Evolutionary conservation across 768 basidiomycete species (phyloP).

Genomic region (Leccinellum rugosiceps): DNA sequence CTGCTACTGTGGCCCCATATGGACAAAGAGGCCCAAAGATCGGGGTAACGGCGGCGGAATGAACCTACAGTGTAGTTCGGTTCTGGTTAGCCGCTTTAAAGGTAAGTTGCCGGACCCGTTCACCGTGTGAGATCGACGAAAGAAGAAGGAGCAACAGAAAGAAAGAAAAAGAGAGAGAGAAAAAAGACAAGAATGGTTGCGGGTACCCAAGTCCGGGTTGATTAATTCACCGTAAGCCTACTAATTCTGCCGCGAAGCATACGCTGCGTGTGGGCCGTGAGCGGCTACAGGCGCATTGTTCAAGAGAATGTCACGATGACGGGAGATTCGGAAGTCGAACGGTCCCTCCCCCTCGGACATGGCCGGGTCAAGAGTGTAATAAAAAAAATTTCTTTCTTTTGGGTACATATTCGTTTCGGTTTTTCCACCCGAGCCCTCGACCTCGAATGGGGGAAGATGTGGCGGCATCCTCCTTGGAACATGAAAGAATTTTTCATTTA

Average conservation of each 20-base stretch:
- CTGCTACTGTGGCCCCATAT: background rate
- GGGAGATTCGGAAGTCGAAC: background rate
- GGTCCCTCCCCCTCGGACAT: background rate
- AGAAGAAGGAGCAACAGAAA: background rate
- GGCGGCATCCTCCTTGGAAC: background rate
- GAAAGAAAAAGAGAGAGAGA: background rate
- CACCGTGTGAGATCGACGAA: background rate
- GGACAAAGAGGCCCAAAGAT: background rate
- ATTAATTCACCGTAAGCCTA: background rate
- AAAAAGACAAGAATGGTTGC: background rate
- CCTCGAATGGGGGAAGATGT: background rate
- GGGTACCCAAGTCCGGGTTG: constrained; percentile 6
- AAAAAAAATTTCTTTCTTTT: background rate
- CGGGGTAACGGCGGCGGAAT: background rate
- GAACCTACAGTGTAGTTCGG: background rate
- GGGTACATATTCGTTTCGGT: background rate
- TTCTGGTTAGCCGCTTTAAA: background rate
- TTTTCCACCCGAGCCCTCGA: background rate
- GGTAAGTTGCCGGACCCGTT: constrained; percentile 5
- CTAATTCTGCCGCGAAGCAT: background rate
- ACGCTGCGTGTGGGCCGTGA: background rate
- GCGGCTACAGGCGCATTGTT: background rate
- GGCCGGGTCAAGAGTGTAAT: background rate
- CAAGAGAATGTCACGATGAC: background rate
- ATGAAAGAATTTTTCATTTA: background rate